Conservation (phyloP, 2,329 filamentous ascomycete species). For the Arthrobotrys iridis region DNA sequence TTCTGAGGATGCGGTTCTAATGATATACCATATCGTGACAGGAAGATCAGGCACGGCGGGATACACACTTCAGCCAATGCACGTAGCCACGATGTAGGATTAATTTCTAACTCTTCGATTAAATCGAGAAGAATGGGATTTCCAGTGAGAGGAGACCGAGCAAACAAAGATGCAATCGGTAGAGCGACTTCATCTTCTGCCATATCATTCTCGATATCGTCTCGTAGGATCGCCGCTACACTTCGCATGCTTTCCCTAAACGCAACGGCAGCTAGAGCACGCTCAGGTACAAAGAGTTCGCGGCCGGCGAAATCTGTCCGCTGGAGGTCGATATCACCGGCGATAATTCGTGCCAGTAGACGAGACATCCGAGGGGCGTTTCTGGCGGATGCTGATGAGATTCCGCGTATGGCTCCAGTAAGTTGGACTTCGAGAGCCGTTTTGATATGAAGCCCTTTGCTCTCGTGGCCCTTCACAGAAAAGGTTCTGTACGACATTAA, state of each 20-base stretch:
- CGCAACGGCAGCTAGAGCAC: slow-evolving; percentile 17
- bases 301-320: slow-evolving; percentile 8
- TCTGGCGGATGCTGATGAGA: slow-evolving; percentile 27
- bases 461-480: neutral
- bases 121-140: slow-evolving; percentile 10
- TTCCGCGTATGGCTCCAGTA: slow-evolving; percentile 30
- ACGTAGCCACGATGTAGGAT: slow-evolving; percentile 3
- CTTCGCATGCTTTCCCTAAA: slow-evolving; percentile 29
- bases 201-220: slow-evolving; percentile 43
- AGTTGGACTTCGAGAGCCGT: slow-evolving; percentile 35
- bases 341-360: slow-evolving; percentile 21
- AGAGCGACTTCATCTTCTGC: slow-evolving; percentile 23
- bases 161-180: slow-evolving; percentile 22
- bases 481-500: slow-evolving; percentile 31
- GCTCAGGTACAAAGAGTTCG: slow-evolving; percentile 22
- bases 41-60: slow-evolving; percentile 15
- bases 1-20: slow-evolving; percentile 42
- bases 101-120: slow-evolving; percentile 7
- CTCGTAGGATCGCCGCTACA: slow-evolving; percentile 27
- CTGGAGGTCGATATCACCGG: slow-evolving; percentile 24
- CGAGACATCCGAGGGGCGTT: slow-evolving; percentile 36
- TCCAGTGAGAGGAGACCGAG: slow-evolving; percentile 23
- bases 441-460: slow-evolving; percentile 20
- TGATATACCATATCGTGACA: slow-evolving; percentile 34
- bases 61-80: slow-evolving; percentile 13